Evolutionary conservation across 2,329 filamentous ascomycete genomes (phyloP).

Genomic region (Trichocomaceae sp.): DNA sequence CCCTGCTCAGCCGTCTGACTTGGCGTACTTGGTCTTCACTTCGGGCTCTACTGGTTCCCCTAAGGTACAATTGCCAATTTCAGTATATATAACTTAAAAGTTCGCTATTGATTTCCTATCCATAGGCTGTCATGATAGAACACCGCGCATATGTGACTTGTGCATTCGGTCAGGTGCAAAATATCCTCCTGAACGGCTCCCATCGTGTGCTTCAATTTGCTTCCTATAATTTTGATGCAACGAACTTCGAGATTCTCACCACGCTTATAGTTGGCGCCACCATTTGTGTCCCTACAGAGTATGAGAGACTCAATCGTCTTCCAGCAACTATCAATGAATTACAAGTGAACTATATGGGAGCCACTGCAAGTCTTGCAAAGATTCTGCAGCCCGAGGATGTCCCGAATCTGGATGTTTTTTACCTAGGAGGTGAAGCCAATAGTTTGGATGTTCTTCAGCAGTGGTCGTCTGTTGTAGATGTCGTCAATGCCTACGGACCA

Average conservation of each 20-base stretch:
- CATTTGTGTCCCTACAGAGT: slow-evolving; percentile 51
- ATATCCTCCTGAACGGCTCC: too few relatives aligned
- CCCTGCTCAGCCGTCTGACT: too few relatives aligned
- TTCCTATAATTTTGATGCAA: slow-evolving; percentile 50
- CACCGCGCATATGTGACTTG: too few relatives aligned
- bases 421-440: slow-evolving; percentile 45
- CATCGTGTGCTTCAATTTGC: slow-evolving; percentile 56
- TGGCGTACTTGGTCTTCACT: too few relatives aligned
- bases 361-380: slow-evolving; percentile 53
- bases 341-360: slow-evolving; percentile 50
- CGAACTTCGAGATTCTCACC: slow-evolving; percentile 49
- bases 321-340: slow-evolving; percentile 42
- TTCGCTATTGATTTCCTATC: too few relatives aligned
- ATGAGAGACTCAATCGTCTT: slow-evolving; percentile 30
- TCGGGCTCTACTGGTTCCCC: too few relatives aligned
- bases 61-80: too few relatives aligned
- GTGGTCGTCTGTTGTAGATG: slow-evolving; percentile 51
- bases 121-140: too few relatives aligned
- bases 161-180: too few relatives aligned
- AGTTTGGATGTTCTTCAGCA: slow-evolving; percentile 62
- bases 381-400: slow-evolving; percentile 18
- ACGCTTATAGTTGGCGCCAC: slow-evolving; percentile 52
- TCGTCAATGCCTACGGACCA: slow-evolving; percentile 36
- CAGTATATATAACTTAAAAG: too few relatives aligned
- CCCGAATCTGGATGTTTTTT: slow-evolving; percentile 35